A percentile compares a stretch with the other conserved stretches of the same genome.
These are phyloP conservation scores for Corchorus olitorius DNA, from an alignment of 345 rosid species.

Conservation along the genomic window DNA sequence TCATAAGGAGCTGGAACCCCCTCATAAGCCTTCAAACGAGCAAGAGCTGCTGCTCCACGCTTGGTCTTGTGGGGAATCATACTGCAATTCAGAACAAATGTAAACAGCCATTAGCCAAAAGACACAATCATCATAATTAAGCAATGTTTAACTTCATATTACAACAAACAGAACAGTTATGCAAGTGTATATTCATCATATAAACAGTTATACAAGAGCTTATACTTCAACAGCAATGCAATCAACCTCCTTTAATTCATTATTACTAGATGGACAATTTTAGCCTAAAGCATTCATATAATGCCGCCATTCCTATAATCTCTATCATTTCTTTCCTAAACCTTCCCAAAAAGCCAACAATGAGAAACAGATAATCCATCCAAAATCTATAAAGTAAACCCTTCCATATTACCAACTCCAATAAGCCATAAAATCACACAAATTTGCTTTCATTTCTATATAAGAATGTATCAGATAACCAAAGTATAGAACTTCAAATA, in stretches of 20 bases:
- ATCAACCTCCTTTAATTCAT: neutral
- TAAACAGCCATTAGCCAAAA: neutral
- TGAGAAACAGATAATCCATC: neutral
- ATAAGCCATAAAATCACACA: neutral
- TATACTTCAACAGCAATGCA: too few relatives aligned
- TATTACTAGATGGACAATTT: neutral
- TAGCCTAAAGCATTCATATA: neutral
- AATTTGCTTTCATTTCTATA: neutral
- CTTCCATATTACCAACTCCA: neutral
- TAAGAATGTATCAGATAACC: neutral
- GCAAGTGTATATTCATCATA: neutral
- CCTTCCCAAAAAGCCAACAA: neutral
- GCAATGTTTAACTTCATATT: neutral
- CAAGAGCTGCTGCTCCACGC: slow-evolving; percentile 78
- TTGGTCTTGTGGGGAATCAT: slow-evolving; percentile 88
- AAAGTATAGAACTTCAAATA: neutral
- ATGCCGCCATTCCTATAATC: neutral
- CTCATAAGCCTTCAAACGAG: slow-evolving; percentile 68
- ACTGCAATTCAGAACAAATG: slow-evolving; percentile 32
- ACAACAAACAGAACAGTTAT: neutral
- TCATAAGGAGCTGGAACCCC: slow-evolving; percentile 82
- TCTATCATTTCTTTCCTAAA: neutral
- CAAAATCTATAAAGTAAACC: neutral
- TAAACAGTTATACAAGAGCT: neutral
- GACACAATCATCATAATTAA: neutral